Conservation (phyloP, 345 rosid genomes). For the Linum lewisii region DNA sequence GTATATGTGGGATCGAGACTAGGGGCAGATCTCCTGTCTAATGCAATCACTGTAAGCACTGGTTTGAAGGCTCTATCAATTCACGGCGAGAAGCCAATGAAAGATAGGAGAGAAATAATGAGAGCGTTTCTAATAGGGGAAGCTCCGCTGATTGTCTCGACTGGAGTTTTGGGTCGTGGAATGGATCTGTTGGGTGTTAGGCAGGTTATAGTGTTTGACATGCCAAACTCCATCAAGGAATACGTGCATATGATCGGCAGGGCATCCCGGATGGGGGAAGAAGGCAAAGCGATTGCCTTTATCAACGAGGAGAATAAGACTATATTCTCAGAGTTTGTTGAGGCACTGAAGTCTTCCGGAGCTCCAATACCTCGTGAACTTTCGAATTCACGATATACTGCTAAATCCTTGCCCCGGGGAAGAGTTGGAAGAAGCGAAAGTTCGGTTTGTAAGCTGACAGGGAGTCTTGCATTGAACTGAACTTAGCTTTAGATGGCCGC, state of each 20-base stretch:
- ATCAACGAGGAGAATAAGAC: slow-evolving; percentile 60
- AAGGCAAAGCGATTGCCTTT: slow-evolving; percentile 56
- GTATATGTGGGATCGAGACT: slow-evolving; percentile 75
- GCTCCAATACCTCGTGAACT: slow-evolving; percentile 72
- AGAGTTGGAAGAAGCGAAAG: slow-evolving; percentile 56
- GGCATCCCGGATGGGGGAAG: slow-evolving; percentile 74
- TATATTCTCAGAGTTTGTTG: slow-evolving; percentile 52
- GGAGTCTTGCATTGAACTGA: neutral
- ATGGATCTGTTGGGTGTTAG: slow-evolving; percentile 68
- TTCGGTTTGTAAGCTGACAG: slow-evolving; percentile 8
- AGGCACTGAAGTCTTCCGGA: slow-evolving; percentile 51
- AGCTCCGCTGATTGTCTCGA: slow-evolving; percentile 64
- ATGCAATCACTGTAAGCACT: slow-evolving; percentile 57
- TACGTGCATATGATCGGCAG: slow-evolving; percentile 85
- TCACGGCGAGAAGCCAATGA: slow-evolving; percentile 89
- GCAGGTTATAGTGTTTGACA: slow-evolving; percentile 84
- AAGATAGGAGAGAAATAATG: slow-evolving; percentile 79
- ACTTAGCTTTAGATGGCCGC: too few species aligned
- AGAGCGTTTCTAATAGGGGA: slow-evolving; percentile 61
- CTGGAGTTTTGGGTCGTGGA: slow-evolving; percentile 80
- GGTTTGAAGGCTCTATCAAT: slow-evolving; percentile 72
- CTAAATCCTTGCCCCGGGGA: slow-evolving; percentile 25
- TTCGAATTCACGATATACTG: slow-evolving; percentile 30
- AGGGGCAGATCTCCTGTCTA: slow-evolving; percentile 86
- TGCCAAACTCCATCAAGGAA: slow-evolving; percentile 71